Percentiles rank a stretch among this genome's conserved stretches.
These are phyloP conservation scores for Pyracantha coccinea DNA, from an alignment of 331 rosid genomes.

Conservation along the genomic window DNA sequence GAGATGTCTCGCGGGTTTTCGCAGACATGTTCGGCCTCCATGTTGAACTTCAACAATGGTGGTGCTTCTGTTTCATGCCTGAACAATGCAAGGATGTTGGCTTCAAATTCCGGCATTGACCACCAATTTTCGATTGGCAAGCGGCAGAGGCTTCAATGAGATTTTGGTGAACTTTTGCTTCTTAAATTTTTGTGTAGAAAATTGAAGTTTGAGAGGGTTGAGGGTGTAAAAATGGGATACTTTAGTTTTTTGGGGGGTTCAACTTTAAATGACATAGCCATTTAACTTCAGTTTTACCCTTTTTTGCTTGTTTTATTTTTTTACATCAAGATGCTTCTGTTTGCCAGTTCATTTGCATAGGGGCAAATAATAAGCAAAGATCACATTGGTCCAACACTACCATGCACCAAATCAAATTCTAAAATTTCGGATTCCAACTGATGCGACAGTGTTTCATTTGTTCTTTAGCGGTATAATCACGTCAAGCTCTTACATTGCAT, in stretches of 20 bases:
- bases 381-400: neutral
- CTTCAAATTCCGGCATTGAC: conserved; percentile 16
- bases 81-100: conserved; percentile 17
- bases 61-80: conserved; percentile 20
- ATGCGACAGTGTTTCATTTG: neutral
- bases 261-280: conserved; percentile 19
- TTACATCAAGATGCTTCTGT: conserved; percentile 9
- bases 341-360: neutral
- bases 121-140: conserved; percentile 34
- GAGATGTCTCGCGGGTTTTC: conserved; percentile 17
- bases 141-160: conserved; percentile 53
- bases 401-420: neutral
- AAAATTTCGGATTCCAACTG: neutral
- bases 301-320: neutral
- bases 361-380: neutral
- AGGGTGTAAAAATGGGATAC: conserved; percentile 48
- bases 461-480: neutral
- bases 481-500: neutral
- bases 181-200: conserved; percentile 20
- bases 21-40: conserved; percentile 51
- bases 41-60: conserved; percentile 36
- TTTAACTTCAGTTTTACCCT: conserved; percentile 13
- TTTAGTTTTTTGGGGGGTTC: conserved; percentile 20
- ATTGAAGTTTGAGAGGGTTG: conserved; percentile 16
- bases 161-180: neutral